Base-by-base conservation (phyloP, 192 early-diverging fungal genomes). In the Coemansia sp. region DNA sequence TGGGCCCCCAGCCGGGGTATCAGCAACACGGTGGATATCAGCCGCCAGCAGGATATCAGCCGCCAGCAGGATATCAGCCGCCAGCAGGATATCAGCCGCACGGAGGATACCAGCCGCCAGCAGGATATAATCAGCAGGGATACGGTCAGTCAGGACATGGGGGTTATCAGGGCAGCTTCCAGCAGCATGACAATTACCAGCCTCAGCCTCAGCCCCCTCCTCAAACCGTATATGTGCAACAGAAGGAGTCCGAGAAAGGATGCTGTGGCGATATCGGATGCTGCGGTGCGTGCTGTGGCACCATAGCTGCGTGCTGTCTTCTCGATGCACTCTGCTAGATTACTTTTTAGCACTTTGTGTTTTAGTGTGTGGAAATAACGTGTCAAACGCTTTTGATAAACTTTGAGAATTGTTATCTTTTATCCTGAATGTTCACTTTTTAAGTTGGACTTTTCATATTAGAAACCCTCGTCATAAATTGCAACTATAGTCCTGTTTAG, bases 201-300 rank as follows among this genome's bases (percentile, higher is more conserved):
- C 51, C 40, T 8, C 65, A 59, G 14, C 51, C 52, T 8, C 65
- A 59, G 14, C 51, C 52, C 15, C 54, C 5, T 21, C 53, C 63
- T 8, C 58, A 64, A 18, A 21, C 18, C 17, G 54, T 71, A n/a
- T 58, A 48, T 24, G 54, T 65, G 34, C 58, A 64, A 24, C 58
- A 65, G 15, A 63, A 65, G 59, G 58, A 40, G 34, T 28, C 34
- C 3, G 24, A 61, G 11, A 24, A 61, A 54, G 37, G 51, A 25
- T 34, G 24, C 50, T 50, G 51, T 28, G 37, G 17, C n/a, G 51
- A 50, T 50, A 50, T 50, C 2, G 48, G 50, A 6, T 60, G 58
- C 58, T 68, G 59, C 36, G 40, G 66, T 57, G 59, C 58, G 23
- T 68, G 58, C 60, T 68, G 66, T 60, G 28, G 40, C 11, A 48